Conservation (phyloP, 2,329 filamentous ascomycete genomes). For the Huntiella omanensis region DNA sequence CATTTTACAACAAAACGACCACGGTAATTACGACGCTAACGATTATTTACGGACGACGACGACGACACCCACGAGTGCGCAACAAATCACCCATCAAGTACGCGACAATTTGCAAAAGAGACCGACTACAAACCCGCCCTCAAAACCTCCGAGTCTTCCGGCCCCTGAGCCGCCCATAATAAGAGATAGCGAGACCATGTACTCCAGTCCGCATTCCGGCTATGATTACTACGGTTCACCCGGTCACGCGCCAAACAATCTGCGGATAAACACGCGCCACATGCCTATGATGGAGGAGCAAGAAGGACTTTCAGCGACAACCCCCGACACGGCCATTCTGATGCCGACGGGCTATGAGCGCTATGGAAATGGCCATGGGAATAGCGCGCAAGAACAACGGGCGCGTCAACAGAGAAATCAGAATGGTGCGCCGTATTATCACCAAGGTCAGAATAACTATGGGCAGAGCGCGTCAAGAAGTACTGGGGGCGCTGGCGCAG, state of each 20-base stretch:
- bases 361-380: not conserved
- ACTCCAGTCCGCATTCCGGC: conserved; percentile 6
- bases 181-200: conserved; percentile 3
- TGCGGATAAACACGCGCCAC: conserved; percentile 10
- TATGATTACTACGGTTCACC: conserved; percentile 9
- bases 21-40: no score
- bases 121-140: not conserved
- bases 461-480: not conserved
- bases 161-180: not conserved
- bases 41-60: no score
- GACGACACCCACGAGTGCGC: no score
- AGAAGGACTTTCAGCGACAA: conserved; percentile 6
- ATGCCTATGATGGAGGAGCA: conserved; percentile 4
- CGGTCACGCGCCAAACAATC: conserved; percentile 1
- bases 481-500: not conserved
- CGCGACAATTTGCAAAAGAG: not conserved
- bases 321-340: conserved; percentile 10
- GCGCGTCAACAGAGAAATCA: not conserved
- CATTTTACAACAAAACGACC: no score
- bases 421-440: not conserved
- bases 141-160: not conserved
- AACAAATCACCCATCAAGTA: no score
- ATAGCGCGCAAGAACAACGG: not conserved
- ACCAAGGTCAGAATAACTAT: not conserved
- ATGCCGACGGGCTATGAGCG: conserved; percentile 10